Conservation (phyloP, 169 alveolate genomes). For the Plasmodium billcollinsi region DNA sequence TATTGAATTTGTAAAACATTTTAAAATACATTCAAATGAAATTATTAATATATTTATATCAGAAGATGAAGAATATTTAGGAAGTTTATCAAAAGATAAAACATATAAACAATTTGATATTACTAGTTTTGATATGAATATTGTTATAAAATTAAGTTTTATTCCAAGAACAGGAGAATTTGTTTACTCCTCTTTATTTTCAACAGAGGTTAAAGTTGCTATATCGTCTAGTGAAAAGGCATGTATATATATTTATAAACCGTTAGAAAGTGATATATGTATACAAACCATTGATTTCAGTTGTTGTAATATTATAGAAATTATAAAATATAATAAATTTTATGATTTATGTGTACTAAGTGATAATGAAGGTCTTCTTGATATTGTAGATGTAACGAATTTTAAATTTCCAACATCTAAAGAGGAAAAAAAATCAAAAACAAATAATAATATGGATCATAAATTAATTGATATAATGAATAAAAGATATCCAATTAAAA, state of each 20-base stretch:
- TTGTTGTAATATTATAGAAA: constrained; percentile 74
- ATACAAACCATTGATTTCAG: constrained; percentile 27
- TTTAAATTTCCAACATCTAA: constrained; percentile 83
- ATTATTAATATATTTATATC: constrained; percentile 84
- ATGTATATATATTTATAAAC: constrained; percentile 47
- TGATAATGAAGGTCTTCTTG: constrained; percentile 88
- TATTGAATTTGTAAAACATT: constrained; percentile 97
- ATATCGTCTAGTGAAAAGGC: constrained; percentile 66
- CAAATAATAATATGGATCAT: neutral
- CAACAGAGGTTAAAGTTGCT: constrained; percentile 34
- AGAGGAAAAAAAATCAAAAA: neutral
- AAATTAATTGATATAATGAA: constrained; percentile 9
- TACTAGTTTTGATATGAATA: constrained; percentile 85
- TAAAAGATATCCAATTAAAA: constrained; percentile 76
- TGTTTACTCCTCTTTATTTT: constrained; percentile 28
- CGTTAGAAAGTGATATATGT: constrained; percentile 59
- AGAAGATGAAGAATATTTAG: constrained; percentile 86
- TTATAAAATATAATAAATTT: constrained; percentile 79
- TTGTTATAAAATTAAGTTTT: constrained; percentile 77
- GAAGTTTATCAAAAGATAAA: constrained; percentile 87
- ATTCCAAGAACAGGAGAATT: constrained; percentile 52
- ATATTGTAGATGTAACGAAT: constrained; percentile 86
- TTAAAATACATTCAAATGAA: constrained; percentile 94
- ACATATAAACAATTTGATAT: constrained; percentile 88
- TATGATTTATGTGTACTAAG: constrained; percentile 84